Conservation (phyloP, 164 flowering plant species). For the Cinnamomum micranthum region DNA sequence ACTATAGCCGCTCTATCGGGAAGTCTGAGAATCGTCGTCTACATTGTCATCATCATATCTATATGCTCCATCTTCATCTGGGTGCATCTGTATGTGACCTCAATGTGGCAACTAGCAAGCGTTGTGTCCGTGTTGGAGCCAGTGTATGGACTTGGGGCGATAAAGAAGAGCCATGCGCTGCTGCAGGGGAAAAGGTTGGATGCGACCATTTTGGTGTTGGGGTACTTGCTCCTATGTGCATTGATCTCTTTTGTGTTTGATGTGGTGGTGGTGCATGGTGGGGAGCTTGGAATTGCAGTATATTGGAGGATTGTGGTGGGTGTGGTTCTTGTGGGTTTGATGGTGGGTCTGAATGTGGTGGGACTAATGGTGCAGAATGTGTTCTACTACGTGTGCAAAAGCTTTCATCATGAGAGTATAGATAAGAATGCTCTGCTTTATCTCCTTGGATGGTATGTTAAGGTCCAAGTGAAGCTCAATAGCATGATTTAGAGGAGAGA, state of each 20-base stretch:
- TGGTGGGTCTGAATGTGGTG: background rate
- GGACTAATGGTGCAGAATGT: constrained; percentile 5
- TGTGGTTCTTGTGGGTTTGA: background rate
- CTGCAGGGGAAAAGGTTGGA: constrained; percentile 1
- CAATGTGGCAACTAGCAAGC: constrained; percentile 1
- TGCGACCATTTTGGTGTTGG: background rate
- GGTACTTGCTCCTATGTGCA: background rate
- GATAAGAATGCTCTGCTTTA: constrained; percentile 1
- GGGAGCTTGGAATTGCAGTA: background rate
- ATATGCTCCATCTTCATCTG: background rate
- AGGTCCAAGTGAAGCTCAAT: background rate
- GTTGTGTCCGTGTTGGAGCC: constrained; percentile 3
- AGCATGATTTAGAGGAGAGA: background rate
- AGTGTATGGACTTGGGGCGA: background rate
- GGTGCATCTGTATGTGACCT: background rate
- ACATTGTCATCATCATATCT: background rate
- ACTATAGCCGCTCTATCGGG: too few species aligned
- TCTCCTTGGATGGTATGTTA: background rate
- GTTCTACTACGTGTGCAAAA: constrained; percentile 4
- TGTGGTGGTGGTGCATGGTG: background rate
- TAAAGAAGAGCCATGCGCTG: constrained; percentile 1
- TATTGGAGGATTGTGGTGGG: background rate
- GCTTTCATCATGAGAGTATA: constrained; percentile 1
- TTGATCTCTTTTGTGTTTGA: background rate
- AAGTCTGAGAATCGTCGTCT: background rate